A percentile compares a stretch with the other conserved stretches of the same genome.
phyloP scores from a whole-genome alignment of 495 filamentous ascomycete species.

The Talaromyces wortmannii region DNA sequence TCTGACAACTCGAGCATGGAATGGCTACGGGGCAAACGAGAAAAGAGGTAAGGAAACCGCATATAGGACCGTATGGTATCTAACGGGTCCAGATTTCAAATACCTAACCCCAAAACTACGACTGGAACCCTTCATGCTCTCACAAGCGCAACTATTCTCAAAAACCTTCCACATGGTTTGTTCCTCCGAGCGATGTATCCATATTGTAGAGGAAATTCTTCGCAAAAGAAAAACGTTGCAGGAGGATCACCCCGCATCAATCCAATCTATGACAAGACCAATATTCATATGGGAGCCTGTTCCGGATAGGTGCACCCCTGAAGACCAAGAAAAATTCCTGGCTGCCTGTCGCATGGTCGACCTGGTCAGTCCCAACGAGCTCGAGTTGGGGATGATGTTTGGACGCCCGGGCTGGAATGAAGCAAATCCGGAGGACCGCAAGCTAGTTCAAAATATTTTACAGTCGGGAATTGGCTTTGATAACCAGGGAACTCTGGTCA shows the following conservation, averaged over 20 bases:
- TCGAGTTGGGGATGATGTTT: constrained; percentile 79
- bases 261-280: constrained; percentile 35
- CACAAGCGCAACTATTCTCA: constrained; percentile 53
- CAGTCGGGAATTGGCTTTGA: constrained; percentile 39
- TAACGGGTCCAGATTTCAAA: constrained; percentile 60
- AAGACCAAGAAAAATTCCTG: constrained; percentile 65
- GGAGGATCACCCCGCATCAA: constrained; percentile 13
- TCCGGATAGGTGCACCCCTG: constrained; percentile 75
- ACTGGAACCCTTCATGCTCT: constrained; percentile 55
- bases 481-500: constrained; percentile 40
- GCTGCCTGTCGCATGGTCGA: constrained; percentile 69
- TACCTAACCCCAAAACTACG: constrained; percentile 85
- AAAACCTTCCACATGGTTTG: constrained; percentile 86
- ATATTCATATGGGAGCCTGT: constrained; percentile 94
- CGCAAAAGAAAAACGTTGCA: constrained; percentile 31
- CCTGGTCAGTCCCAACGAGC: constrained; percentile 82
- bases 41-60: constrained; percentile 37
- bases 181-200: constrained; percentile 67
- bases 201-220: constrained; percentile 59
- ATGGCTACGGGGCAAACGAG: constrained; percentile 64
- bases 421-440: constrained; percentile 35
- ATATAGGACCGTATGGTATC: constrained; percentile 9
- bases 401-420: constrained; percentile 47
- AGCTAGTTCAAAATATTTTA: constrained; percentile 52
- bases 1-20: constrained; percentile 85